Base-by-base conservation (phyloP, 768 basidiomycete genomes). In the Boletus vermiculosoides region DNA sequence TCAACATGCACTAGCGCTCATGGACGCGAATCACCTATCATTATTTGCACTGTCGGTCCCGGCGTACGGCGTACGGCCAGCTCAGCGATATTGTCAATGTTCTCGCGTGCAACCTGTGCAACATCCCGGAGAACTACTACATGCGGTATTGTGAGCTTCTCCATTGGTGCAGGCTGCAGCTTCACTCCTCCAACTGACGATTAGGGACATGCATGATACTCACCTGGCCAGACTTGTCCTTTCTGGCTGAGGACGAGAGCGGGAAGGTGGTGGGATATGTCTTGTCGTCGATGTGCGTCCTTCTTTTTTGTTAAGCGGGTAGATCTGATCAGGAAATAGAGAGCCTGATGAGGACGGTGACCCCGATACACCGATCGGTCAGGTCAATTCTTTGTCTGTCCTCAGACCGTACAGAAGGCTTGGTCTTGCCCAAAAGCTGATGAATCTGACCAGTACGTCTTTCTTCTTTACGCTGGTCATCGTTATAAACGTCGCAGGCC, bases 221-320 rank as follows among this genome's bases (percentile, higher is more conserved):
- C 34, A 78, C 71, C 4, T 83, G 82, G 82, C 82, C 82, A 10
- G 75, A 80, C 39, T 65, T 83, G 23, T 81, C 79, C 7, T 83
- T 78, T 63, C 79, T 83, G 7, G 82, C 81, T 0, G 80, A 80
- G 47, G 77, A 81, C 47, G 73, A 76, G 34, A 68, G 65, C 23
- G 80, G 82, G 1, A 74, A 77, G 23, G 74, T 83, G 22, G 81
- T 83, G 1, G 82, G 82, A 11, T 83, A 83, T 62, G 81, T 83
- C 16, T 63, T 83, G n/a, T 79, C 78, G 0, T 81, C 82, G 47
- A 80, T 83, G 82, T 83, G 50, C 34, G 78, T 65, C 28, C 40
- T 22, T n/a, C n/a, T 46, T 36, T 40, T 20, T 28, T 15, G 20
- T 50, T 33, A 34, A 22, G 18, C 11, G 42, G 13, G 28, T 30